Conservation (phyloP, 1,139 yeast genomes). For the Suhomyces yuchorum region DNA sequence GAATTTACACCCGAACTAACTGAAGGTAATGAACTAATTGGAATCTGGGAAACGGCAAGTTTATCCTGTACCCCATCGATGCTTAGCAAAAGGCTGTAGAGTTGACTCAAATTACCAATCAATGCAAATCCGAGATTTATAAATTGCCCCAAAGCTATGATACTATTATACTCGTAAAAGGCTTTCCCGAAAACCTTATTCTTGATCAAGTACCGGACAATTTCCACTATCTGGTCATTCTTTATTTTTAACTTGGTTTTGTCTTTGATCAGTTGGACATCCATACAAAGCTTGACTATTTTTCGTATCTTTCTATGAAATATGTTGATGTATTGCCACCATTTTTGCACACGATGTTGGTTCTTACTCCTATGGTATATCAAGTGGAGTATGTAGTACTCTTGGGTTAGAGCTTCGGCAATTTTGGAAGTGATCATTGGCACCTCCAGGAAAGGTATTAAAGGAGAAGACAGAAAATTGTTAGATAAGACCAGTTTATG, state of each 20-base stretch:
- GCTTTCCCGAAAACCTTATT: constrained; percentile 49
- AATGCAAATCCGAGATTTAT: constrained; percentile 72
- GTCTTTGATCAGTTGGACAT: constrained; percentile 24
- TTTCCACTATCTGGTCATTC: constrained; percentile 21
- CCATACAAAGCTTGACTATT: constrained; percentile 29
- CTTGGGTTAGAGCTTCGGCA: constrained; percentile 27
- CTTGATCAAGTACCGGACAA: constrained; percentile 37
- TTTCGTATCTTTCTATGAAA: constrained; percentile 58
- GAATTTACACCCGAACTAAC: constrained; percentile 3
- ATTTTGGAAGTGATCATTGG: constrained; percentile 2
- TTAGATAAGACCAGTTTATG: not conserved
- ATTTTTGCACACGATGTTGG: constrained; percentile 70
- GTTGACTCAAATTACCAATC: constrained; percentile 56
- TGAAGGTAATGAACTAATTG: not conserved
- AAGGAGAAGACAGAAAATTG: not conserved
- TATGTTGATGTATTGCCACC: constrained; percentile 78
- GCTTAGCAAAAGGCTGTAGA: constrained; percentile 38
- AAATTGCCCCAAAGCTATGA: constrained; percentile 78
- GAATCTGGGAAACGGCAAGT: not conserved
- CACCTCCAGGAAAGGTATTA: not conserved
- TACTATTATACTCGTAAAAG: constrained; percentile 63
- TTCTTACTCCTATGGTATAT: constrained; percentile 71
- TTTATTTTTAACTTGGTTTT: constrained; percentile 21
- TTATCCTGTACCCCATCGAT: constrained; percentile 22
- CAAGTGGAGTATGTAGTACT: constrained; percentile 59